Percentiles rank a stretch among this genome's conserved stretches.
These are phyloP conservation scores for Lactuca sativa DNA, from an alignment of 129 eudicot species.

Conservation along the genomic window DNA sequence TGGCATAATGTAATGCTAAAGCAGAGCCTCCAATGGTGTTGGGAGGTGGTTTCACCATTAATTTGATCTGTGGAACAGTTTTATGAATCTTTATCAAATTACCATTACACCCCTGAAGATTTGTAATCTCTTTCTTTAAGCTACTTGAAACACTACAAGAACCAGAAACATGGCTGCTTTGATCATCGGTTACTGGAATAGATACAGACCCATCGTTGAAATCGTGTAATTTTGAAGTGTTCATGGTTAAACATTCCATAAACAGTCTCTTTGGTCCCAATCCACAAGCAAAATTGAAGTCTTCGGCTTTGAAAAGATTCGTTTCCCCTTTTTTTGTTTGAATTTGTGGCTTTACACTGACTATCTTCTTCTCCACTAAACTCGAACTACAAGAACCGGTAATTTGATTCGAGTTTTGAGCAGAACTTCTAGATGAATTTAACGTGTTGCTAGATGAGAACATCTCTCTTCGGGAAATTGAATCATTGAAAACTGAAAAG, in stretches of 20 bases:
- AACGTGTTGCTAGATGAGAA: slow-evolving; percentile 26
- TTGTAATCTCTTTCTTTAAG: slow-evolving; percentile 35
- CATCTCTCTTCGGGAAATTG: slow-evolving; percentile 38
- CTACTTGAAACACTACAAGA: neutral
- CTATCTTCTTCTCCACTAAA: slow-evolving; percentile 32
- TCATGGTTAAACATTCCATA: slow-evolving; percentile 83
- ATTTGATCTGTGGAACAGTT: slow-evolving; percentile 41
- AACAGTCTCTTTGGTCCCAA: slow-evolving; percentile 80
- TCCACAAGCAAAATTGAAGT: slow-evolving; percentile 71
- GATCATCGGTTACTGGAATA: slow-evolving; percentile 44
- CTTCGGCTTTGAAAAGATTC: slow-evolving; percentile 45
- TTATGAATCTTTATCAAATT: slow-evolving; percentile 31
- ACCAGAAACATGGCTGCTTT: slow-evolving; percentile 55
- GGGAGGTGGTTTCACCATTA: slow-evolving; percentile 55
- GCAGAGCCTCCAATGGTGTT: slow-evolving; percentile 89
- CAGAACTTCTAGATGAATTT: slow-evolving; percentile 40
- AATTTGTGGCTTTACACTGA: slow-evolving; percentile 33
- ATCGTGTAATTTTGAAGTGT: slow-evolving; percentile 63
- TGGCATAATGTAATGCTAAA: slow-evolving; percentile 87
- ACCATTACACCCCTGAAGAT: slow-evolving; percentile 3
- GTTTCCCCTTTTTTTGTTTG: slow-evolving; percentile 38
- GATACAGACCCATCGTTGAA: slow-evolving; percentile 41
- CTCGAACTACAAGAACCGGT: slow-evolving; percentile 39
- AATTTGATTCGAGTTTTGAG: slow-evolving; percentile 28
- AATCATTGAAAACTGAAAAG: slow-evolving; percentile 53